Conservation (phyloP, 2,329 filamentous ascomycete species). For the Fonsecaea erecta region DNA sequence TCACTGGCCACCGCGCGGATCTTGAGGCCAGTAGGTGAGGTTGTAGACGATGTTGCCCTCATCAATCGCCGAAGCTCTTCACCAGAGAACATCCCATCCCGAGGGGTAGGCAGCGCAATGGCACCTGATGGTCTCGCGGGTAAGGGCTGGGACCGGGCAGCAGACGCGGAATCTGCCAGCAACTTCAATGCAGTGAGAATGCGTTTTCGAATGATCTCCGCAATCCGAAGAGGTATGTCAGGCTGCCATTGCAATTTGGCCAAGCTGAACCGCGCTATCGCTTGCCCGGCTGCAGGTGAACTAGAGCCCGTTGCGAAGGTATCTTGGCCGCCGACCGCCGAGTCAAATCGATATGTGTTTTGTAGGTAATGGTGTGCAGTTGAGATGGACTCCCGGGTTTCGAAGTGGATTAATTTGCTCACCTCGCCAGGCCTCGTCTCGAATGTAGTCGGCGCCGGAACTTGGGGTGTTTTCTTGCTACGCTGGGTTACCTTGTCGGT, state of each 20-base stretch:
- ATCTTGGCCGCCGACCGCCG: background rate
- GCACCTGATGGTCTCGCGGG: background rate
- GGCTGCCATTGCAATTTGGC: conserved; percentile 33
- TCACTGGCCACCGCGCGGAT: background rate
- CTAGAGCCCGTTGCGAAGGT: background rate
- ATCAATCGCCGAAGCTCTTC: conserved; percentile 3
- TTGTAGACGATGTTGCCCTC: background rate
- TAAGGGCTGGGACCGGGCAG: background rate
- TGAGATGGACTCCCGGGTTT: conserved; percentile 10
- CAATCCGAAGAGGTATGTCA: conserved; percentile 27
- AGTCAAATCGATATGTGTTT: conserved; percentile 20
- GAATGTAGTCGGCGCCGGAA: background rate
- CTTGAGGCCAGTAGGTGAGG: background rate
- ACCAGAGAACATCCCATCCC: conserved; percentile 5
- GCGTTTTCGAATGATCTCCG: conserved; percentile 31
- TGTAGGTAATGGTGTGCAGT: conserved; percentile 26
- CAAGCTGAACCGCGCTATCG: conserved; percentile 10
- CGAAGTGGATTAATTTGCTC: conserved; percentile 13
- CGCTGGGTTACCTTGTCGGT: conserved; percentile 13
- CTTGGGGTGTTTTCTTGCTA: background rate
- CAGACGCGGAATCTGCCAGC: conserved; percentile 14
- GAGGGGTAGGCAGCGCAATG: conserved; percentile 15
- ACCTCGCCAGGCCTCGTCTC: conserved; percentile 6
- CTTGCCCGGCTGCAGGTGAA: background rate
- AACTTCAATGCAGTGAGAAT: conserved; percentile 25